phyloP scores from a whole-genome alignment of 257 asterid genomes.

The Fraxinus pennsylvanica region DNA sequence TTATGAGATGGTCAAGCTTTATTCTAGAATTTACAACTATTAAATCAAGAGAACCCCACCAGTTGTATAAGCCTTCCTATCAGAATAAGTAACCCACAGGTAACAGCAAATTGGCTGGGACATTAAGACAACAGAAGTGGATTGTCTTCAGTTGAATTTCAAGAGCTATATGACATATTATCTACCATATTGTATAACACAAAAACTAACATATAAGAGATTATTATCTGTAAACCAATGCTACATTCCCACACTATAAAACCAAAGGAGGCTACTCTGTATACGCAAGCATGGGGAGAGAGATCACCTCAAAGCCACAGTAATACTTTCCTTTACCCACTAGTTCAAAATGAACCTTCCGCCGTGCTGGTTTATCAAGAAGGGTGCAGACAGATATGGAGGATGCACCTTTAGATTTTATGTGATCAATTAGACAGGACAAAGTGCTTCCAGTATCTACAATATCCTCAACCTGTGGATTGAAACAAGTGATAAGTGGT shows the following conservation, averaged over 20 bases:
- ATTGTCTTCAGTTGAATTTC: background rate
- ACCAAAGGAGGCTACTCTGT: background rate
- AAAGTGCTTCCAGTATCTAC: conserved; percentile 89
- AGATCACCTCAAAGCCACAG: conserved; percentile 74
- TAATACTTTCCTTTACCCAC: conserved; percentile 86
- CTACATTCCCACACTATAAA: background rate
- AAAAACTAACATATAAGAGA: background rate
- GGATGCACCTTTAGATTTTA: conserved; percentile 77
- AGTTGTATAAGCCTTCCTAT: too few relatives aligned
- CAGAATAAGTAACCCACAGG: background rate
- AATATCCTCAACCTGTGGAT: conserved; percentile 80
- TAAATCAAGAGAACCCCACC: too few relatives aligned
- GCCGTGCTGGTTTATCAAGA: conserved; percentile 71
- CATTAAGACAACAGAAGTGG: background rate
- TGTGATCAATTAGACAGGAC: conserved; percentile 59
- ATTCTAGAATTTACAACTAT: too few relatives aligned
- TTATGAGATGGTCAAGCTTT: too few relatives aligned
- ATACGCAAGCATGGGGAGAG: background rate
- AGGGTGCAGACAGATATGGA: conserved; percentile 85
- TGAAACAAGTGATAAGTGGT: background rate
- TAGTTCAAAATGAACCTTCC: conserved; percentile 62
- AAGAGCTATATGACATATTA: background rate
- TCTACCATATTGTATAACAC: background rate
- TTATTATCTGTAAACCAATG: background rate
- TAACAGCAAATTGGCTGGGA: background rate